A percentile compares a stretch with the other conserved stretches of the same genome.
These are phyloP conservation scores for Rhizopogon rudus DNA, from an alignment of 768 basidiomycete genomes.

Conservation along the genomic window DNA sequence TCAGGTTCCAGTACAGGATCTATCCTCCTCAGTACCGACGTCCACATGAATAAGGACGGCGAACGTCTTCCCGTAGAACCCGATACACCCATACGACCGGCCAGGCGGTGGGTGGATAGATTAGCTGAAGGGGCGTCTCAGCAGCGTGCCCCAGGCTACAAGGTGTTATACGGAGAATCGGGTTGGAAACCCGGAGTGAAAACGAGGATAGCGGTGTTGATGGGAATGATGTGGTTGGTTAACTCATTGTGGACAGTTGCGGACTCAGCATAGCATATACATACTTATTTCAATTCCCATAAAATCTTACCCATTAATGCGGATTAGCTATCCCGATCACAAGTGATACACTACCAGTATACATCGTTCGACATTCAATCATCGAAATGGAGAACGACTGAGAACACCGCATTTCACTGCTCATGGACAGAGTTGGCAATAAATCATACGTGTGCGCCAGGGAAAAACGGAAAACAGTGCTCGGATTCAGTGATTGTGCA, in stretches of 20 bases:
- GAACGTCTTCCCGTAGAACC: slow-evolving; percentile 30
- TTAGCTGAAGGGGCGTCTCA: slow-evolving; percentile 31
- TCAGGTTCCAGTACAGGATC: slow-evolving; percentile 4
- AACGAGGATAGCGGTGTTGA: slow-evolving; percentile 35
- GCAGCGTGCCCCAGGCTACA: slow-evolving; percentile 18
- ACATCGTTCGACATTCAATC: too few species aligned
- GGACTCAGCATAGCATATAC: slow-evolving; percentile 2
- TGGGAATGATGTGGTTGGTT: slow-evolving; percentile 54
- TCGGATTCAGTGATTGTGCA: too few species aligned
- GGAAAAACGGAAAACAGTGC: too few species aligned
- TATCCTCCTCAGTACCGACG: slow-evolving; percentile 5
- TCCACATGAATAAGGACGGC: slow-evolving; percentile 15
- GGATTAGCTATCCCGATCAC: too few species aligned
- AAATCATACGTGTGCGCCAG: too few species aligned
- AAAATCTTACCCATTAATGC: background rate
- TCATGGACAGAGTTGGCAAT: too few species aligned
- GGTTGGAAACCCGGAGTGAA: slow-evolving; percentile 36
- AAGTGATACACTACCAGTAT: too few species aligned
- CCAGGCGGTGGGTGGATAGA: slow-evolving; percentile 47
- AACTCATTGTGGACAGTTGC: slow-evolving; percentile 55
- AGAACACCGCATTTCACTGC: too few species aligned
- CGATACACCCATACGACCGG: slow-evolving; percentile 33
- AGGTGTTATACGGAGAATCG: slow-evolving; percentile 25
- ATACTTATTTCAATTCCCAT: background rate
- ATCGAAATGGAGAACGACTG: background rate